Evolutionary conservation across 768 basidiomycete genomes (phyloP), one percentile per base, ranked within the genome.

Genomic region (Macrolepiota fuliginosa): DNA sequence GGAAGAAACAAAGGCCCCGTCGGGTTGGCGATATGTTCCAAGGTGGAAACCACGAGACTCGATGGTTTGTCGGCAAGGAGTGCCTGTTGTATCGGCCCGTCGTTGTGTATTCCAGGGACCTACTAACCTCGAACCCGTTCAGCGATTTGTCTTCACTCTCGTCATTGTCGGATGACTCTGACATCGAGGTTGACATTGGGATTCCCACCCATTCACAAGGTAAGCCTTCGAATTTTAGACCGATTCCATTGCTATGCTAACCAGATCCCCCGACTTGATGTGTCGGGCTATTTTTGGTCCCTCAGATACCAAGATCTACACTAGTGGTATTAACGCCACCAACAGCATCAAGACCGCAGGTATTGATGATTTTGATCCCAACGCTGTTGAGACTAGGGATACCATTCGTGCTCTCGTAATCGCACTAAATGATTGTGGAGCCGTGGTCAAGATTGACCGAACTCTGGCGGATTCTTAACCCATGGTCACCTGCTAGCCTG

Each of bases 41-140:
- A 35, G 17, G 32, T 19, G 49, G 19, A 40, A 40, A 40, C 40
- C 27, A 10, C 24, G 36, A 40, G 25, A 58, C 60, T 13, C 59
- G 59, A 10, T 61, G 59, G 59, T 61, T 54, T 25, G 25, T 61
- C 46, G 59, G 59, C 13, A 54, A 61, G 53, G 59, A 61, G 52
- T 22, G 35, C 4, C 17, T 61, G 35, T 37, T 61, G n/a, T 27
- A 61, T 49, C 37, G 32, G 6, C 53, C 59, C 4, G 52, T 61
- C 45, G 53, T 61, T 22, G 59, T n/a, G n/a, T 54, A 46, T 27
- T 19, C 29, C 13, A 46, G 24, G 39, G 36, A 61, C 24, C 45
- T 61, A 32, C 25, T 9, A 10, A 3, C 53, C 6, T 25, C 42
- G 13, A 46, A 54, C 19, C 59, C 39, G 10, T 61, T 61, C n/a